Evolutionary conservation across 2,329 filamentous ascomycete species (phyloP).

Genomic region (Corniculantispora saksenae): DNA sequence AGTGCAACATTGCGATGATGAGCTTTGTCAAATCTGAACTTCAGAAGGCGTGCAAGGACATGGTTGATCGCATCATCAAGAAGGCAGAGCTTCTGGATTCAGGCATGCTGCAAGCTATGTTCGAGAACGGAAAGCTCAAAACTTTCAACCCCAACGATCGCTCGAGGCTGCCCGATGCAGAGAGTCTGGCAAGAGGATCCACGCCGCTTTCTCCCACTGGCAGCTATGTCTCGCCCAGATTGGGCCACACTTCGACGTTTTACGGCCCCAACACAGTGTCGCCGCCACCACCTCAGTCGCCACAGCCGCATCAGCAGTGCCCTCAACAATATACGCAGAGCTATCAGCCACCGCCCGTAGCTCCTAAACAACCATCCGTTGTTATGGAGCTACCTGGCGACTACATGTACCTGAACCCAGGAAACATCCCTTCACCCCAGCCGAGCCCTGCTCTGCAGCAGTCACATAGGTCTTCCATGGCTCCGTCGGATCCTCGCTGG

Average conservation of each 20-base stretch:
- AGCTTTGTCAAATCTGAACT: slow-evolving; percentile 67
- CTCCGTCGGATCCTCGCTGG: slow-evolving; percentile 29
- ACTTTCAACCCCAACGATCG: slow-evolving; percentile 58
- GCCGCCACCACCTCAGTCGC: background rate
- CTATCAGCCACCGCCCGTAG: background rate
- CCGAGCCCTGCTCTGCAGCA: slow-evolving; percentile 17
- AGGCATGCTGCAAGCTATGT: slow-evolving; percentile 66
- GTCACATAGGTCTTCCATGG: slow-evolving; percentile 39
- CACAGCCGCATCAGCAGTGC: background rate
- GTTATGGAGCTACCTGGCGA: slow-evolving; percentile 30
- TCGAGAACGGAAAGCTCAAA: slow-evolving; percentile 63
- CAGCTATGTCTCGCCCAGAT: slow-evolving; percentile 5
- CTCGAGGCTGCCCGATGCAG: slow-evolving; percentile 28
- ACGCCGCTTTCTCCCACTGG: slow-evolving; percentile 4
- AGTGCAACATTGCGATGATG: slow-evolving; percentile 66
- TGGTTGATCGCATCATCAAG: slow-evolving; percentile 69
- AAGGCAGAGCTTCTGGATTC: slow-evolving; percentile 70
- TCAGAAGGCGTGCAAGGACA: slow-evolving; percentile 65
- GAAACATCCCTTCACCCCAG: slow-evolving; percentile 6
- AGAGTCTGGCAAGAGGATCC: background rate
- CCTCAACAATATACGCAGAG: background rate
- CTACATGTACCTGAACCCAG: slow-evolving; percentile 23
- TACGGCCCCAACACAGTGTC: background rate
- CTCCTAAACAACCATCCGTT: background rate
- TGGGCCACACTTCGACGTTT: slow-evolving; percentile 14